A percentile compares a stretch with the other conserved stretches of the same genome.
These are phyloP conservation scores for Malassezia arunalokei DNA, from an alignment of 1,284 basidiomycete genomes.

Conservation along the genomic window DNA sequence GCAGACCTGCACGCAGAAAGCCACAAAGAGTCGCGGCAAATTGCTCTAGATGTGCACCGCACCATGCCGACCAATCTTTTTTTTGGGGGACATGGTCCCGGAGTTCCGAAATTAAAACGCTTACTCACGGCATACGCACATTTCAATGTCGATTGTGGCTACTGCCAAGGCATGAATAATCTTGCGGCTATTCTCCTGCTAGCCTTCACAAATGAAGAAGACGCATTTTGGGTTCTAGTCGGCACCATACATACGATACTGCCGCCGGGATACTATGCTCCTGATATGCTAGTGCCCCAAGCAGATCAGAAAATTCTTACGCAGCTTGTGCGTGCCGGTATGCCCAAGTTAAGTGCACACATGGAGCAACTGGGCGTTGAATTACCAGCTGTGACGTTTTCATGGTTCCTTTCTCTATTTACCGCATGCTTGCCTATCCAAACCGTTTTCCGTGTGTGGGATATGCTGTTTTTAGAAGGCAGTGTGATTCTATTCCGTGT, in stretches of 20 bases:
- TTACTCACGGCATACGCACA: constrained; percentile 82
- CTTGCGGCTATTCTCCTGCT: constrained; percentile 82
- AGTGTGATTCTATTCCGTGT: constrained; percentile 73
- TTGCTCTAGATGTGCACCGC: constrained; percentile 73
- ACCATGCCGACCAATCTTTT: constrained; percentile 86
- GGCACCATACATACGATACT: constrained; percentile 57
- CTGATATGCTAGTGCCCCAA: constrained; percentile 58
- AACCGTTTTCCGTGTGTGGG: constrained; percentile 51
- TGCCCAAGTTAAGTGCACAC: constrained; percentile 66
- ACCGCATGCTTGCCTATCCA: constrained; percentile 87
- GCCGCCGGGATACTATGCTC: constrained; percentile 48
- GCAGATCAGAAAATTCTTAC: constrained; percentile 83
- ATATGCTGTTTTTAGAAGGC: constrained; percentile 88
- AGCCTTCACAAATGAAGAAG: constrained; percentile 83
- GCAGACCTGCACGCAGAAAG: constrained; percentile 58
- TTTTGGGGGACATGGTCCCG: constrained; percentile 87
- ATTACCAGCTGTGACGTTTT: constrained; percentile 85
- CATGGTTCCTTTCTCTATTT: constrained; percentile 93
- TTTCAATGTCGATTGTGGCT: constrained; percentile 49
- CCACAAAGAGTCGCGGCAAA: constrained; percentile 58
- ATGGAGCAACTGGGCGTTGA: constrained; percentile 71
- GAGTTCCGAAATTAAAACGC: constrained; percentile 76
- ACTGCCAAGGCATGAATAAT: constrained; percentile 67
- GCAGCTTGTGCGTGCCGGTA: constrained; percentile 66
- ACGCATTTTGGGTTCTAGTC: constrained; percentile 88